Base-by-base conservation (phyloP, 192 early-diverging fungal genomes). In the Funneliformis mosseae region DNA sequence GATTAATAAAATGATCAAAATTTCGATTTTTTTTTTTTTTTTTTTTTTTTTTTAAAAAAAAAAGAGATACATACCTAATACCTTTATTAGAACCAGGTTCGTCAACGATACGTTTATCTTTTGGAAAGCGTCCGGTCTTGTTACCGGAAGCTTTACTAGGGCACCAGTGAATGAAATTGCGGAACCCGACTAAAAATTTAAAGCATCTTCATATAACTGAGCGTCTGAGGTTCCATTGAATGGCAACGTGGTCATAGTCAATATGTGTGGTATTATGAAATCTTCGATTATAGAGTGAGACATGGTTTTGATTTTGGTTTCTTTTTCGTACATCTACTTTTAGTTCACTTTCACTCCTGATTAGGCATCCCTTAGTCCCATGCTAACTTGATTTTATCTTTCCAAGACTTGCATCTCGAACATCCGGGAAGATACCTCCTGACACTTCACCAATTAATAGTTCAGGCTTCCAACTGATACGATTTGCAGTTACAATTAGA, bases 81-180 rank as follows among this genome's bases (percentile, higher is more conserved):
- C 97, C 93, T 81, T 95, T 87, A 23, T 85, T 86, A 23, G 96
- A 94, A 28, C 90, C 84, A 11, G 90, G 84, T 85, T 99, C 97
- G 77, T 97, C 95, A 71, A 98, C 97, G 81, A 99, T 94, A 84
- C 97, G 95, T 92, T 99, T 99, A 90, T 99, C 97, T 81, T 90
- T 90, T 81, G 97, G 97, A 41, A 93, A 95, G 79, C 97, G 94
- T 43, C 97, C 94, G 39, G 91, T 97, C 92, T 99, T 99, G 82
- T 91, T 89, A 71, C 96, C 96, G 25, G 96, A 97, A 82, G 90
- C 91, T 96, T 93, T 78, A 94, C 93, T 59, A 99, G 90, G 10
- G 97, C 97, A 72, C 97, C 97, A 80, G 93, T 83, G 33, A 95
- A 93, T 63, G 97, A 97, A 82, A 99, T 89, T 78, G 90, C 93